These are phyloP conservation scores for Populus trichocarpa DNA, from an alignment of 441 rosid genomes.

Conservation along the genomic window DNA sequence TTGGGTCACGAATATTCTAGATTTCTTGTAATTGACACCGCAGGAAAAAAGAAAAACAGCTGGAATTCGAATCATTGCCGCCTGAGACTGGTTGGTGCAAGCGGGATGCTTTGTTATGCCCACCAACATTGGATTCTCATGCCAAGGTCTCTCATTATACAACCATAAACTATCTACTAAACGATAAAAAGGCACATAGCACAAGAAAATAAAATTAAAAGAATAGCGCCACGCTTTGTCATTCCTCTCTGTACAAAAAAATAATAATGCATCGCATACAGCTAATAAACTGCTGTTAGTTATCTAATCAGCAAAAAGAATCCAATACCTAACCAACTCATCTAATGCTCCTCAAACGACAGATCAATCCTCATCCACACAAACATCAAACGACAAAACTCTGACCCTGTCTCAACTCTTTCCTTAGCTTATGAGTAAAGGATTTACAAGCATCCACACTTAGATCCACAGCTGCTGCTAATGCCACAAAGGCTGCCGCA, in stretches of 20 bases:
- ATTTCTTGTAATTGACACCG: background rate
- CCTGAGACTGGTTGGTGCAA: background rate
- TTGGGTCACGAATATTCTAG: background rate
- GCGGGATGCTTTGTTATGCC: background rate
- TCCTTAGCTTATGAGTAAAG: conserved; percentile 77
- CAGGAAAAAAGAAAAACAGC: background rate
- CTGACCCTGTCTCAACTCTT: conserved; percentile 71
- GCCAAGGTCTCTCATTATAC: no score
- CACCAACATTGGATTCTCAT: conserved; percentile 21
- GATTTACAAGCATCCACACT: conserved; percentile 81
- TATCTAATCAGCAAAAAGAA: conserved; percentile 25
- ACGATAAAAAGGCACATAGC: background rate
- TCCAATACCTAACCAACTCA: conserved; percentile 31
- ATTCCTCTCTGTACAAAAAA: conserved; percentile 51
- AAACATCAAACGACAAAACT: conserved; percentile 43
- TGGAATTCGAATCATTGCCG: background rate
- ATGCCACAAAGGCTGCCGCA: conserved; percentile 85
- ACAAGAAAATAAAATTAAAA: background rate
- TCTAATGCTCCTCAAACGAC: conserved; percentile 37
- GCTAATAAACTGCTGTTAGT: conserved; percentile 42
- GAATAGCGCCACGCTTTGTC: conserved; percentile 14
- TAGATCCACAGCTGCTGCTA: conserved; percentile 89
- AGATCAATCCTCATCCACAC: conserved; percentile 17
- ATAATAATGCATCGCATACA: conserved; percentile 25
- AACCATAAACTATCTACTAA: background rate